These are phyloP conservation scores for Dictyophora rubrovolvata DNA, from an alignment of 768 basidiomycete genomes.

Conservation along the genomic window DNA sequence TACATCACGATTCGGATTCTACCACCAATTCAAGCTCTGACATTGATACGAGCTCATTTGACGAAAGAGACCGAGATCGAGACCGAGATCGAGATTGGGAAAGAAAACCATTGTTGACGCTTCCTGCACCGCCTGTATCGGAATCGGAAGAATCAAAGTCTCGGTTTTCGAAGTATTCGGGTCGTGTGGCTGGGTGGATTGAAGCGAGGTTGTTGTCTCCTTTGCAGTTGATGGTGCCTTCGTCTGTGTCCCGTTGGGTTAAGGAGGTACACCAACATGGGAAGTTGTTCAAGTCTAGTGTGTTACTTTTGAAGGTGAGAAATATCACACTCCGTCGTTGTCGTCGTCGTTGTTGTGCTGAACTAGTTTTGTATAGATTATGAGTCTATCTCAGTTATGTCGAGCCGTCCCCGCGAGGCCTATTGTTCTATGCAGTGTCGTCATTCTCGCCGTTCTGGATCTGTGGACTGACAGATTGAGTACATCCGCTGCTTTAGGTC, in stretches of 20 bases:
- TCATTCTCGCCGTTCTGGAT: constrained; percentile 33
- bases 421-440: constrained; percentile 19
- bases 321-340: too few species aligned
- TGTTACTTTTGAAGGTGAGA: constrained; percentile 11
- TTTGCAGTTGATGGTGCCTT: too few species aligned
- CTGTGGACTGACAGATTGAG: constrained; percentile 32
- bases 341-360: too few species aligned
- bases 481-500: constrained; percentile 28
- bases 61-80: not conserved
- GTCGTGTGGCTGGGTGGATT: not conserved
- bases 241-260: not conserved
- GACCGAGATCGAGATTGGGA: not conserved
- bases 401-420: constrained; percentile 15
- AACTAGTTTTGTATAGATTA: constrained; percentile 12
- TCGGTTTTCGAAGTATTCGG: not conserved
- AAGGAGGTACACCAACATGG: not conserved
- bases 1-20: not conserved
- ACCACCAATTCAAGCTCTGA: not conserved
- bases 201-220: not conserved
- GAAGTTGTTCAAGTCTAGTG: constrained; percentile 5
- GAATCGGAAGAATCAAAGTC: not conserved
- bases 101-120: not conserved
- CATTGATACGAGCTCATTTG: not conserved
- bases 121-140: not conserved
- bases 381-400: constrained; percentile 20